A percentile compares a stretch with the other conserved stretches of the same genome.
Conservation (phyloP, 208 protist genomes). For the Leishmania amazonensis region DNA sequence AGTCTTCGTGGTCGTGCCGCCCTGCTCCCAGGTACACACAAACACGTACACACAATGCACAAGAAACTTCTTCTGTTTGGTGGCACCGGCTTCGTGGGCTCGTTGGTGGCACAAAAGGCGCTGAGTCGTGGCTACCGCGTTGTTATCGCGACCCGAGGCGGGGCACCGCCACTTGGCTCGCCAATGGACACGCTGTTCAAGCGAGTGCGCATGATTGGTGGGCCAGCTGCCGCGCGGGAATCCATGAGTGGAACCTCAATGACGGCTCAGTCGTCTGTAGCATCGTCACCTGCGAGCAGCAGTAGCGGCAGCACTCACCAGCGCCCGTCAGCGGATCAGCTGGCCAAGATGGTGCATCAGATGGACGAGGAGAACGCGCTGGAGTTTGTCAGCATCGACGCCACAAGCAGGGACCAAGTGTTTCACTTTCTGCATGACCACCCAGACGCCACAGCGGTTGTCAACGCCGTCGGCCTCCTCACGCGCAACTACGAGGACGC, state of each 20-base stretch:
- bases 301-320: background rate
- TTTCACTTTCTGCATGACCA: conserved; percentile 79
- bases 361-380: conserved; percentile 34
- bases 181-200: conserved; percentile 42
- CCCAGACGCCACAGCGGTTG: conserved; percentile 66
- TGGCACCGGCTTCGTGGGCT: conserved; percentile 83
- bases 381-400: conserved; percentile 81
- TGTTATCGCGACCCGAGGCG: conserved; percentile 65
- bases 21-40: background rate
- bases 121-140: conserved; percentile 69
- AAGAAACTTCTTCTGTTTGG: conserved; percentile 88
- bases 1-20: background rate
- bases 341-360: conserved; percentile 24
- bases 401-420: conserved; percentile 60
- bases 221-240: conserved; percentile 39
- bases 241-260: conserved; percentile 5
- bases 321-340: conserved; percentile 21
- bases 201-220: conserved; percentile 47
- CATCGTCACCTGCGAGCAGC: conserved; percentile 6
- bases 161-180: conserved; percentile 39
- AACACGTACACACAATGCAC: conserved; percentile 20
- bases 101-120: conserved; percentile 54
- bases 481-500: conserved; percentile 71
- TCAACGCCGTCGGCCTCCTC: conserved; percentile 72
- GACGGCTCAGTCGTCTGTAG: background rate